A percentile compares a stretch with the other conserved stretches of the same genome.
phyloP scores from a whole-genome alignment of 106 monocot genomes.

The Chionographis japonica region DNA sequence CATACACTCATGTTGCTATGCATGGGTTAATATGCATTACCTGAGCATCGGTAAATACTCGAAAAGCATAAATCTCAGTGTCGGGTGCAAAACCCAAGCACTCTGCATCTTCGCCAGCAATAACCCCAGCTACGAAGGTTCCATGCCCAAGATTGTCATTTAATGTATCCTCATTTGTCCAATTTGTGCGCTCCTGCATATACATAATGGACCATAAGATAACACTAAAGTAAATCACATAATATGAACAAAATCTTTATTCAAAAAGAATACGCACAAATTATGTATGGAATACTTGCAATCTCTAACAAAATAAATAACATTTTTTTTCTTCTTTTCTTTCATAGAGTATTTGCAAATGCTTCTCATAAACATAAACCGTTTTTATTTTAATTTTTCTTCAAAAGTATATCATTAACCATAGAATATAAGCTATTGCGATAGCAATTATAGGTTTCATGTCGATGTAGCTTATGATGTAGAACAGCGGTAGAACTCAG shows the following conservation, averaged over 20 bases:
- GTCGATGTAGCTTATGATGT: too few relatives aligned
- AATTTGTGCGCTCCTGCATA: slow-evolving; percentile 94
- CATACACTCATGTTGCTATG: too few relatives aligned
- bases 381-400: too few relatives aligned
- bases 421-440: too few relatives aligned
- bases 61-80: slow-evolving; percentile 98
- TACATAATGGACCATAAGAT: neutral
- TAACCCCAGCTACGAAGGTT: slow-evolving; percentile 98
- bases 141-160: slow-evolving; percentile 99
- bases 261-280: neutral
- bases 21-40: slow-evolving; percentile 37
- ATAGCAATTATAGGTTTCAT: too few relatives aligned
- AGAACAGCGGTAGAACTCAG: neutral
- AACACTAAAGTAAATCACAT: neutral
- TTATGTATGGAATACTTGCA: too few relatives aligned
- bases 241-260: neutral
- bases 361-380: too few relatives aligned
- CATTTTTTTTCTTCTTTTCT: too few relatives aligned
- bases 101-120: slow-evolving; percentile 95
- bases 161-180: slow-evolving; percentile 98
- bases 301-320: too few relatives aligned
- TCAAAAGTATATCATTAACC: too few relatives aligned
- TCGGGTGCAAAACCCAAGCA: slow-evolving; percentile 97
- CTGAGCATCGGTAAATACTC: slow-evolving; percentile 99
- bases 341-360: too few relatives aligned